phyloP scores from a whole-genome alignment of 345 rosid genomes.

The Brassica nigra region DNA sequence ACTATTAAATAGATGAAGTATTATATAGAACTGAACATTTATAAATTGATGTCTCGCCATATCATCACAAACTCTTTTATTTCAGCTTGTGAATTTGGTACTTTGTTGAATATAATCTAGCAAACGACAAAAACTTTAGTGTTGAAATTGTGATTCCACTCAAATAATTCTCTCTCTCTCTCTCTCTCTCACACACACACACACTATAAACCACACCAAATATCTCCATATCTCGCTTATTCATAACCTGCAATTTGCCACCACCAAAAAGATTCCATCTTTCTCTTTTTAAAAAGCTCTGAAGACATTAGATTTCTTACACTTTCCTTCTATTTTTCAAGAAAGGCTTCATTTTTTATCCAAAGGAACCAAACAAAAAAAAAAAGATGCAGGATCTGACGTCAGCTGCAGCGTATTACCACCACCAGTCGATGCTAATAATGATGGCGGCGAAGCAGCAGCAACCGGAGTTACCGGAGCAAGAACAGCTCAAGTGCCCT shows the following conservation, averaged over 20 bases:
- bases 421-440: constrained; percentile 40
- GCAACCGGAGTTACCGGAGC: constrained; percentile 65
- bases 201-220: constrained; percentile 14
- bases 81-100: too few species aligned
- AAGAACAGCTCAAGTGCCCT: constrained; percentile 74
- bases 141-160: background rate
- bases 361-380: background rate
- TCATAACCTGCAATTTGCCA: constrained; percentile 21
- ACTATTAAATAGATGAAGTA: too few species aligned
- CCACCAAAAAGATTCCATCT: constrained; percentile 31
- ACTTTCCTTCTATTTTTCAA: background rate
- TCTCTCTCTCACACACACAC: background rate
- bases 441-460: constrained; percentile 22
- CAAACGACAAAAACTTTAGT: background rate
- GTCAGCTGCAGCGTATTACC: constrained; percentile 35
- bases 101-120: background rate
- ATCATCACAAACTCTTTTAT: too few species aligned
- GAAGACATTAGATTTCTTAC: background rate
- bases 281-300: constrained; percentile 14
- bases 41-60: too few species aligned
- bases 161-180: background rate
- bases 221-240: constrained; percentile 36
- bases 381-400: constrained; percentile 59
- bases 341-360: background rate
- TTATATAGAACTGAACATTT: too few species aligned